These are phyloP conservation scores for Paramecium caudatum DNA, from an alignment of 73 alveolate species.

Conservation along the genomic window DNA sequence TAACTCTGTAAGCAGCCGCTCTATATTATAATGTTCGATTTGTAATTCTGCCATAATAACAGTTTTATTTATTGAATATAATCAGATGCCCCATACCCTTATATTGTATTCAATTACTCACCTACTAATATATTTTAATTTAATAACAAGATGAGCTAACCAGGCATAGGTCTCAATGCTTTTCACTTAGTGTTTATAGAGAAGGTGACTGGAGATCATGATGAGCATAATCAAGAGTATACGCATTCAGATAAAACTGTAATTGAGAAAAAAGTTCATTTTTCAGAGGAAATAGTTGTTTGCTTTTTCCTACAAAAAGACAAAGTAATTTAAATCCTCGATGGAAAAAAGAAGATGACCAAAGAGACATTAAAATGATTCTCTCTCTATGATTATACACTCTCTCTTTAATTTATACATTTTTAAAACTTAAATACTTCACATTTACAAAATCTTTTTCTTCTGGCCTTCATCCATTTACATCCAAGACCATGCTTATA, in stretches of 20 bases:
- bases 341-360: not conserved
- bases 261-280: not conserved
- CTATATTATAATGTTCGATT: conserved; percentile 57
- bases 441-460: conserved; percentile 4
- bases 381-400: not conserved
- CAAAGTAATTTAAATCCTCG: conserved; percentile 13
- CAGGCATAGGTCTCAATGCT: conserved; percentile 32
- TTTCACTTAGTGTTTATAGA: conserved; percentile 9
- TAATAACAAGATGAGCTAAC: conserved; percentile 52
- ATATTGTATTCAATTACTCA: too few relatives aligned
- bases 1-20: conserved; percentile 30
- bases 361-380: not conserved
- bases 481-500: not conserved
- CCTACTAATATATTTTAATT: too few relatives aligned
- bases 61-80: conserved; percentile 14
- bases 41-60: conserved; percentile 49
- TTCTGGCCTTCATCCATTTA: not conserved
- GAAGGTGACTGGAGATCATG: not conserved
- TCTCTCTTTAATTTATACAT: not conserved
- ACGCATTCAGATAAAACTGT: not conserved
- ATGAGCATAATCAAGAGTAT: not conserved
- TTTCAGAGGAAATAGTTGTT: not conserved
- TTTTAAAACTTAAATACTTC: conserved; percentile 31
- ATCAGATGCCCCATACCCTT: too few relatives aligned
- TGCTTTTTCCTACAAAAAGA: conserved; percentile 36